These are phyloP conservation scores for Takakia lepidozioides DNA, from an alignment of 225 moss, liverwort and hornwort genomes.

Conservation along the genomic window DNA sequence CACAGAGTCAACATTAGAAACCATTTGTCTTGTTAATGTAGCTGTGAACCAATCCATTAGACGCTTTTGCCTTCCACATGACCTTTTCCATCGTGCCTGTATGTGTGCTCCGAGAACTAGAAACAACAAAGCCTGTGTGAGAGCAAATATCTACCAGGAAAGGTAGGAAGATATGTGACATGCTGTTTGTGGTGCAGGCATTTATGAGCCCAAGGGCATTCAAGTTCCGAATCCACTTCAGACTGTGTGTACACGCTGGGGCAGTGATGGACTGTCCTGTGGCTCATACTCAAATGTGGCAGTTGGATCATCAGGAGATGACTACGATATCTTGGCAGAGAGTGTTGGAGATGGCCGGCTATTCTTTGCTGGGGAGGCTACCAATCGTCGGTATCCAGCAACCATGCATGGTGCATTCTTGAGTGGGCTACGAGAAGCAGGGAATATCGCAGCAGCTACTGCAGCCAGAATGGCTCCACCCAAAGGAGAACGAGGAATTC, in stretches of 20 bases:
- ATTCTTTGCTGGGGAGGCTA: conserved; percentile 51
- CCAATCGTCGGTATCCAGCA: conserved; percentile 26
- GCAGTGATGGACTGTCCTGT: conserved; percentile 28
- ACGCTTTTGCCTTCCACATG: too few relatives aligned
- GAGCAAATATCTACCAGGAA: not conserved
- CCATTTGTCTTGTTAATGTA: too few relatives aligned
- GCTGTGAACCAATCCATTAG: too few relatives aligned
- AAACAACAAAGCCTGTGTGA: too few relatives aligned
- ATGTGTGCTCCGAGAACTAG: too few relatives aligned
- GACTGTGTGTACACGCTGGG: conserved; percentile 34
- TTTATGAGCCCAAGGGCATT: conserved; percentile 37
- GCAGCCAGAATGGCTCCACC: conserved; percentile 4
- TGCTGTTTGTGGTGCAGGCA: conserved; percentile 11
- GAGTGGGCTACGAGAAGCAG: conserved; percentile 32
- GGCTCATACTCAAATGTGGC: conserved; percentile 48
- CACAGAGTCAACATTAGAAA: too few relatives aligned
- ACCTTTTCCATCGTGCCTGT: too few relatives aligned
- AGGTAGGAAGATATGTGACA: not conserved
- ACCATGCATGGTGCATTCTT: conserved; percentile 49
- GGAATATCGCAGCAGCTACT: conserved; percentile 27
- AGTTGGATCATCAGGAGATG: conserved; percentile 38
- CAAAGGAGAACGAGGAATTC: conserved; percentile 7
- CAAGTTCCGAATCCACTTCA: conserved; percentile 49
- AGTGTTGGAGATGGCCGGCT: conserved; percentile 28
- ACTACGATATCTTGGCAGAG: conserved; percentile 37